These are phyloP conservation scores for Microthlaspi erraticum DNA, from an alignment of 345 rosid species.

Conservation along the genomic window DNA sequence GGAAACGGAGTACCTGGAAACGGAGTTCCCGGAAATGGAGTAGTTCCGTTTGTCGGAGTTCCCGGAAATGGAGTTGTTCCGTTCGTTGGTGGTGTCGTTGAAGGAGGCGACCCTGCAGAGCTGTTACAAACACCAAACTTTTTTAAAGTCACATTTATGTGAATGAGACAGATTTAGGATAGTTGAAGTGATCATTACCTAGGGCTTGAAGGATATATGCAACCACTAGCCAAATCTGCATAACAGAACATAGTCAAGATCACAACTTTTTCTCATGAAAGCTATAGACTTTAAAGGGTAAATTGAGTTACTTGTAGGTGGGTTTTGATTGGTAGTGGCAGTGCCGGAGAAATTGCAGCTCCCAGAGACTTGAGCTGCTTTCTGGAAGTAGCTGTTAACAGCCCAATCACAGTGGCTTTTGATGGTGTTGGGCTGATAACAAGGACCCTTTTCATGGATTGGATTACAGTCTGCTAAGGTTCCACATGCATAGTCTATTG, in stretches of 20 bases:
- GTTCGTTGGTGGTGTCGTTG: conserved; percentile 33
- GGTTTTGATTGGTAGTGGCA: conserved; percentile 44
- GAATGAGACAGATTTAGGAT: conserved; percentile 1
- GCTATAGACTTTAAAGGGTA: neutral
- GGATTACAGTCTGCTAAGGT: conserved; percentile 72
- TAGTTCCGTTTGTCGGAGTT: conserved; percentile 23
- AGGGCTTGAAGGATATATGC: conserved; percentile 42
- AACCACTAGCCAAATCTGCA: conserved; percentile 47
- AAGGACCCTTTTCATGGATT: conserved; percentile 68
- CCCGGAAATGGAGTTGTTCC: conserved; percentile 15
- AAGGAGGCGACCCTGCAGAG: conserved; percentile 42
- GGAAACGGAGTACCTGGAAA: conserved; percentile 18
- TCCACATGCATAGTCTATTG: conserved; percentile 96
- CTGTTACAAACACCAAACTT: conserved; percentile 25
- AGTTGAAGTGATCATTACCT: conserved; percentile 37
- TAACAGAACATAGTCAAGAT: conserved; percentile 21
- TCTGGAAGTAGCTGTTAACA: conserved; percentile 49
- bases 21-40: neutral
- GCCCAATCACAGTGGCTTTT: conserved; percentile 52
- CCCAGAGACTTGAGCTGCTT: conserved; percentile 41
- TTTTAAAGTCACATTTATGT: neutral
- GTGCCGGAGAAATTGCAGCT: conserved; percentile 44
- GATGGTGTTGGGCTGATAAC: conserved; percentile 79
- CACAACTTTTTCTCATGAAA: conserved; percentile 21
- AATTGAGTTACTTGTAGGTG: conserved; percentile 41